phyloP scores from a whole-genome alignment of 805 yeast genomes.

The Lipomyces mesembrius region DNA sequence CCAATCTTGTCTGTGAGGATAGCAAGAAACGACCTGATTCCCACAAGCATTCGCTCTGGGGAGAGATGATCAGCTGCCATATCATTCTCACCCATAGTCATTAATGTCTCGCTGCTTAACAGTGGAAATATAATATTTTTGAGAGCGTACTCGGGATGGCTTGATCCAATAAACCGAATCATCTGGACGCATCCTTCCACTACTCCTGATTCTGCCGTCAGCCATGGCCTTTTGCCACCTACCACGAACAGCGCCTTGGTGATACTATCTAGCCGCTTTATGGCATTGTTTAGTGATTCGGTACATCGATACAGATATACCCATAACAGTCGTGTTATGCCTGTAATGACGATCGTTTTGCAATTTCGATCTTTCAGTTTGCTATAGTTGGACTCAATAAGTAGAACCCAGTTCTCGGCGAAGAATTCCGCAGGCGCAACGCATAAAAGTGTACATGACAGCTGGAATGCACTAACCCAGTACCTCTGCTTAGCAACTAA shows the following conservation, averaged over 20 bases:
- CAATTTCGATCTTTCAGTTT: conserved; percentile 68
- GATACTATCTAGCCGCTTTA: conserved; percentile 72
- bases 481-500: conserved; percentile 53
- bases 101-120: conserved; percentile 48
- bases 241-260: conserved; percentile 58
- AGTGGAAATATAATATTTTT: conserved; percentile 79
- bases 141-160: conserved; percentile 75
- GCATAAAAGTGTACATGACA: conserved; percentile 74
- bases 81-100: conserved; percentile 47
- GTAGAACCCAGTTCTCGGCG: conserved; percentile 67
- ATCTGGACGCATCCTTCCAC: conserved; percentile 71
- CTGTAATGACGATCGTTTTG: conserved; percentile 62
- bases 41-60: conserved; percentile 73
- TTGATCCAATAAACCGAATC: conserved; percentile 76
- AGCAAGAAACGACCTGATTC: conserved; percentile 71
- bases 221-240: conserved; percentile 73
- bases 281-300: conserved; percentile 85
- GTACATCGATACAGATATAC: conserved; percentile 84
- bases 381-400: conserved; percentile 65
- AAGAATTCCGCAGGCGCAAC: conserved; percentile 82
- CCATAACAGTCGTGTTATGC: conserved; percentile 82
- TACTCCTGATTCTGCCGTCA: conserved; percentile 63
- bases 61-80: conserved; percentile 60
- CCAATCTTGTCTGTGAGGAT: conserved; percentile 64
- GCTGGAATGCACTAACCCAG: conserved; percentile 70